Evolutionary conservation across 2,329 filamentous ascomycete genomes (phyloP).

Genomic region (Ascochyta lentis): DNA sequence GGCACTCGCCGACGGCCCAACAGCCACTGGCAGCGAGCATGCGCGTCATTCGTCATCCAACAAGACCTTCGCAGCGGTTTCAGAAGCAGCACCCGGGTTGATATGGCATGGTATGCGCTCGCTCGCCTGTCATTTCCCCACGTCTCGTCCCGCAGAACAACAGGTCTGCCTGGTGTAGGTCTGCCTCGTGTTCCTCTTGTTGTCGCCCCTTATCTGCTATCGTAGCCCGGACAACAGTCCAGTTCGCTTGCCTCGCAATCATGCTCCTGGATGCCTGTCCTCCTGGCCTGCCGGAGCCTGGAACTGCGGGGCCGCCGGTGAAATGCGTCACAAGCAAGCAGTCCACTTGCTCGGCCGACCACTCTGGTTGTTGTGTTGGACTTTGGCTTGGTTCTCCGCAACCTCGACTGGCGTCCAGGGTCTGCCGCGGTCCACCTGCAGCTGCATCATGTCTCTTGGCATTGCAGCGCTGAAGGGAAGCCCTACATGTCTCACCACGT

Average conservation of each 20-base stretch:
- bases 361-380: not conserved
- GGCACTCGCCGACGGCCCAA: constrained; percentile 9
- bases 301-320: constrained; percentile 19
- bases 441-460: constrained; percentile 8
- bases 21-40: constrained; percentile 2
- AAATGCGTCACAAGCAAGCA: constrained; percentile 16
- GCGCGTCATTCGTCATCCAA: constrained; percentile 14
- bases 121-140: constrained; percentile 20
- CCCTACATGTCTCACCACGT: not conserved
- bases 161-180: not conserved
- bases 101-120: constrained; percentile 6
- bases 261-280: not conserved
- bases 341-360: constrained; percentile 8
- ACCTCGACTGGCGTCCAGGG: not conserved
- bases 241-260: not conserved
- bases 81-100: constrained; percentile 5
- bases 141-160: constrained; percentile 8
- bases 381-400: constrained; percentile 11
- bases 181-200: not conserved
- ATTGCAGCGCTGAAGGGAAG: not conserved
- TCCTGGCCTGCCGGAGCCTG: constrained; percentile 1
- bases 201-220: constrained; percentile 9
- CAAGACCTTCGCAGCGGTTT: constrained; percentile 9
- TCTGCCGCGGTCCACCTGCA: constrained; percentile 6
- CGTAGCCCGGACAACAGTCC: constrained; percentile 1